Evolutionary conservation across 2,329 filamentous ascomycete species (phyloP).

Genomic region (Didymella pinodella): DNA sequence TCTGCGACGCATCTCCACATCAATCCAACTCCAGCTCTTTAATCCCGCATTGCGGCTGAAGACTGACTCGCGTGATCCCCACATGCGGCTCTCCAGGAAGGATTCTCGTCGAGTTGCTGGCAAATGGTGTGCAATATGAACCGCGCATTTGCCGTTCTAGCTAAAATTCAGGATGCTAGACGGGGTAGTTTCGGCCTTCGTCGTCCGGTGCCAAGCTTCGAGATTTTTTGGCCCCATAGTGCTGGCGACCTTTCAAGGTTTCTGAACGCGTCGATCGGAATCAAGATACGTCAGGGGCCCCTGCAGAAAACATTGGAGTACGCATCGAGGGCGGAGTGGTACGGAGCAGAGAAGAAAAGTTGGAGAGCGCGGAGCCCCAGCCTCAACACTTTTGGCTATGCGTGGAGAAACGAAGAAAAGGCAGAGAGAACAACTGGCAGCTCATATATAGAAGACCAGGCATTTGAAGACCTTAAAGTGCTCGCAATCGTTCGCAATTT

Average conservation of each 20-base stretch:
- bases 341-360: constrained; percentile 3
- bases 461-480: not conserved
- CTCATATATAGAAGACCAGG: constrained; percentile 4
- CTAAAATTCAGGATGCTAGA: constrained; percentile 4
- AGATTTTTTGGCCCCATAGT: constrained; percentile 10
- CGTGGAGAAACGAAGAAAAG: constrained; percentile 6
- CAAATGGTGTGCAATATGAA: constrained; percentile 2
- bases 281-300: constrained; percentile 17
- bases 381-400: constrained; percentile 17
- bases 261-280: constrained; percentile 11
- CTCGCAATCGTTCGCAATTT: constrained; percentile 6
- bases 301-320: constrained; percentile 13
- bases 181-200: constrained; percentile 9
- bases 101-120: constrained; percentile 1
- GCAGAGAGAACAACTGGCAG: not conserved
- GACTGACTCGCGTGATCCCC: constrained; percentile 17
- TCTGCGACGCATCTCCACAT: constrained; percentile 24
- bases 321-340: constrained; percentile 20
- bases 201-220: constrained; percentile 16
- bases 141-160: not conserved
- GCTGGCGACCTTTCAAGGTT: constrained; percentile 7
- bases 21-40: constrained; percentile 19
- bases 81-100: constrained; percentile 12
- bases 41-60: constrained; percentile 25
- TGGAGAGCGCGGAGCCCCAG: constrained; percentile 18